Evolutionary conservation across 176 grass and related monocot genomes (phyloP), one percentile per base, ranked within the genome.

Genomic region (Bromus sterilis): DNA sequence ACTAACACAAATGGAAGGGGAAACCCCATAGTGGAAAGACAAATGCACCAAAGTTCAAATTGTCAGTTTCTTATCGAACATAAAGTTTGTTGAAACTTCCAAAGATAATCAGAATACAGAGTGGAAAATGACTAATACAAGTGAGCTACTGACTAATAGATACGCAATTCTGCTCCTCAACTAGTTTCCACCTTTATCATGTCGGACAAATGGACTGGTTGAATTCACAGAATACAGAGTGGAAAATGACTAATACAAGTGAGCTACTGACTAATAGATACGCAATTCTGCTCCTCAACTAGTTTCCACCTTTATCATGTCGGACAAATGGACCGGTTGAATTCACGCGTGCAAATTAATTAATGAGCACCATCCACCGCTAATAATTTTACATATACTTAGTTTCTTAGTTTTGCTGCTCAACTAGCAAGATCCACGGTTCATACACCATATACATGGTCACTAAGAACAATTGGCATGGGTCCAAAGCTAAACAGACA

Each of bases 81-180:
- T 15, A 31, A 84, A 68, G 51, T 61, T n/a, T 85, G 71, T 63
- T 77, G 41, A 80, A 58, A 71, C 71, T n/a, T 76, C 26, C 49
- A 28, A 23, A 65, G 16, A 79, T 60, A 89, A 61, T 11, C 48
- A 66, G 0, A 41, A 1, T 9, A 39, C 35, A 42, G 20, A 29
- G 64, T 25, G 20, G 9, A 44, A n/a, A 79, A 79, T 24, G 7
- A n/a, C n/a, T n/a, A n/a, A n/a, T 78, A 18, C 37, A 30, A 75
- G 21, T 57, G 61, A 30, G 37, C 4, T 6, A 39, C 4, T 46
- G n/a, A 72, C 0, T 53, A 79, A 46, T 16, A 57, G 2, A 58
- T 16, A 69, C 23, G 1, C 43, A 37, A 26, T 6, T 33, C 35
- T 44, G 2, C 32, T 9, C 31, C 13, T 55, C 20, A 4, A 74